Evolutionary conservation across 129 eudicot species (phyloP), one percentile per base, ranked within the genome.

Genomic region (Calendula officinalis): DNA sequence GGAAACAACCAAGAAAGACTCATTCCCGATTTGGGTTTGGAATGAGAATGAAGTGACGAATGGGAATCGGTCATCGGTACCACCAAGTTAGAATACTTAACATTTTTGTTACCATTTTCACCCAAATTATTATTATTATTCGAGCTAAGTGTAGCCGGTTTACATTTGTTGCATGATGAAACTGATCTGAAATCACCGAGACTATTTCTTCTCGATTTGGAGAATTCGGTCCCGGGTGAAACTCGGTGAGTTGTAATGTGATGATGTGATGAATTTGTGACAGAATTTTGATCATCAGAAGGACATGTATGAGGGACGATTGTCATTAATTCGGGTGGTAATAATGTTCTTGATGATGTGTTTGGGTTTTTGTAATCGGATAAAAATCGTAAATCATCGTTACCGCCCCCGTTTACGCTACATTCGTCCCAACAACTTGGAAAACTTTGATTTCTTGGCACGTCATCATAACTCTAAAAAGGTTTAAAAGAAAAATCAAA

Each of bases 401-500:
- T 75, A 30, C 77, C 72, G 27, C 69, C 82, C 32, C 75, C 76
- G 35, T 56, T 70, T 9, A 74, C 41, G 51, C 80, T 71, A 71
- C 75, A 81, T 15, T 80, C 95, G 12, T 78, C 92, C 92, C 95
- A 90, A 70, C 79, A 72, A 60, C 75, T 87, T 32, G 83, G 60
- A 16, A 76, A 82, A 64, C 56, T 84, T 36, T 70, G 91, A 63
- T 64, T 80, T 33, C 89, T 74, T 33, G 95, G 89, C 17, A 81
- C 96, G 65, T 88, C 95, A 60, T 88, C 96, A 68, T 88, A 92
- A 77, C 85, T 92, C 99, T 92, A 86, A 37, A 59, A 69, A 72
- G 49, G 40, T 57, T 17, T 8, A 7, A 48, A 48, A 1, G 15
- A 14, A 0, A 47, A n/a, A 48, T 8, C 17, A 62, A 40, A 14